Base-by-base conservation (phyloP, 2,329 filamentous ascomycete species). In the Polytolypa hystricis region DNA sequence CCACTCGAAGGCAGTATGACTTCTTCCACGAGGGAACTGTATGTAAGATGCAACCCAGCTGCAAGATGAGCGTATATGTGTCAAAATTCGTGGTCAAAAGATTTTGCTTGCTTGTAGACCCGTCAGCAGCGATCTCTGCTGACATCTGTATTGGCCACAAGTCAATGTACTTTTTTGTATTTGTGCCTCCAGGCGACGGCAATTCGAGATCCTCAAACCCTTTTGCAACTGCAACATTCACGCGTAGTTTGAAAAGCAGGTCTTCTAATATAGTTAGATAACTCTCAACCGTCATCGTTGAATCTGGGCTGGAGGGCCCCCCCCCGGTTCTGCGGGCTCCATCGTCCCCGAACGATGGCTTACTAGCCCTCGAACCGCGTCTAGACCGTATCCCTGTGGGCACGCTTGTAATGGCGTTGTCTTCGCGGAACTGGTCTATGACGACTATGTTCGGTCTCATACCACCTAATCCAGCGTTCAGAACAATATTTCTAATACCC, bases 61-160 rank as follows among this genome's bases (percentile, higher is more conserved):
- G 84, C 3, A 93, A 66, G 41, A 93, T 91, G n/a, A 93, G 66
- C 0, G 84, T 75, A 70, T 86, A 93, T 0, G 85, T 93, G 55
- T 93, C 85, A 55, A 93, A 93, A 47, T 93, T 93, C 0, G 83
- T 91, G 0, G 85, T 93, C 37, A 89, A 58, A 4, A 91, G 69
- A 48, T 75, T 77, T 42, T 70, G 64, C 41, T 70, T 71, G 44
- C 70, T 77, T 51, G 76, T 73, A 17, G 48, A 45, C 1, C 70
- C 71, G 44, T 80, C 77, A 1, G 79, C 67, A 1, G 76, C 73
- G 21, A 91, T 73, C 49, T 89, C 83, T 1, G 84, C 84, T 4
- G 84, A 89, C 84, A 93, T 93, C 47, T 93, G 86, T 36, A 93
- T 91, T 0, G 85, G 85, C 85, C 85, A 93, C 4, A 93, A 63